Conservation (phyloP, 208 protist genomes). For the Trypanosoma rangeli region DNA sequence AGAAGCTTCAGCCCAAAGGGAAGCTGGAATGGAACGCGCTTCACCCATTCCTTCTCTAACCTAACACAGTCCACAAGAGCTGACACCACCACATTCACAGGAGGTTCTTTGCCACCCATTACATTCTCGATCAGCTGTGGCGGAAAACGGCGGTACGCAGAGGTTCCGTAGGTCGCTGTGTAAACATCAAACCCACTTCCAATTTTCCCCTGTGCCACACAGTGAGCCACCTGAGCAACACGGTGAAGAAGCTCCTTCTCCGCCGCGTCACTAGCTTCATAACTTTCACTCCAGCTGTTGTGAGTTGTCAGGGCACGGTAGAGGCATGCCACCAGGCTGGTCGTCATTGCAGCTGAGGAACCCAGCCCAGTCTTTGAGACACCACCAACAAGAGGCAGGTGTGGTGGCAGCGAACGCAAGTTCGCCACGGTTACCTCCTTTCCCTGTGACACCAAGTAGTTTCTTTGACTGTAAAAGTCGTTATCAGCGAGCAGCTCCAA, state of each 20-base stretch:
- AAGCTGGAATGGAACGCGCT: slow-evolving; percentile 66
- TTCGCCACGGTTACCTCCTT: slow-evolving; percentile 49
- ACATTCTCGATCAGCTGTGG: slow-evolving; percentile 55
- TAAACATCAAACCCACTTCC: slow-evolving; percentile 97
- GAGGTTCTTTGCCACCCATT: slow-evolving; percentile 38
- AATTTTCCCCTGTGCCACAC: slow-evolving; percentile 95
- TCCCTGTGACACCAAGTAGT: slow-evolving; percentile 64
- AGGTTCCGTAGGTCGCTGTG: slow-evolving; percentile 93
- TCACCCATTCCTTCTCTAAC: slow-evolving; percentile 62
- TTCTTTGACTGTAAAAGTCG: slow-evolving; percentile 92
- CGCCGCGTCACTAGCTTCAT: neutral
- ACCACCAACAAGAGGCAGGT: slow-evolving; percentile 69
- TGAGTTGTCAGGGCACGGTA: slow-evolving; percentile 43
- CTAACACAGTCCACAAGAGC: slow-evolving; percentile 51
- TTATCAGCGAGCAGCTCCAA: slow-evolving; percentile 88
- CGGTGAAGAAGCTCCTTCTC: slow-evolving; percentile 83
- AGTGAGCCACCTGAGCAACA: slow-evolving; percentile 93
- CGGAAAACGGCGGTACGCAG: slow-evolving; percentile 91
- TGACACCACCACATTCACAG: slow-evolving; percentile 39
- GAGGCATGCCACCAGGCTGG: slow-evolving; percentile 89
- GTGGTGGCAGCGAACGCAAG: slow-evolving; percentile 58
- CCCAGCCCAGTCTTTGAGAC: slow-evolving; percentile 96
- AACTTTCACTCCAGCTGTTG: neutral
- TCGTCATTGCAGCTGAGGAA: slow-evolving; percentile 92
- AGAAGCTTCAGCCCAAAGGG: slow-evolving; percentile 84